Percentiles rank a stretch among this genome's conserved stretches.
These are phyloP conservation scores for Trichoderma asperelloides DNA, from an alignment of 495 filamentous ascomycete species.

Conservation along the genomic window DNA sequence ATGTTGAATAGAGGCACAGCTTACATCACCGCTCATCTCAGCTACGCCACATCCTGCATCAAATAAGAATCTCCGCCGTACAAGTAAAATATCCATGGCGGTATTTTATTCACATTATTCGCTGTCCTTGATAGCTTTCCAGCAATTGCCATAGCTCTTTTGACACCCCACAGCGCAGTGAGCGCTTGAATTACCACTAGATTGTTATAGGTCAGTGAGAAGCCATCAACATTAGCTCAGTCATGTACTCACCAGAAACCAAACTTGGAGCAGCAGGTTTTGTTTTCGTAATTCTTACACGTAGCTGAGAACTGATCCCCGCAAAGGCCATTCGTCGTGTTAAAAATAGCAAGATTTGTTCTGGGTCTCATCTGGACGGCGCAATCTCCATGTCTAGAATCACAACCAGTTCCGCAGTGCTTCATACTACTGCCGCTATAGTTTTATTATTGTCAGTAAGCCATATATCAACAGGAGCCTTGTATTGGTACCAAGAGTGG, in stretches of 20 bases:
- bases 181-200: not conserved
- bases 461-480: not conserved
- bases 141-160: not conserved
- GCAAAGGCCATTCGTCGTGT: slow-evolving; percentile 11
- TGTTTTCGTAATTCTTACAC: not conserved
- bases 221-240: not conserved
- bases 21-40: not conserved
- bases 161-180: not conserved
- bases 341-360: not conserved
- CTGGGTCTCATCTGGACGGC: not conserved
- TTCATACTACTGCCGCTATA: not conserved
- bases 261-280: slow-evolving; percentile 5
- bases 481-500: not conserved
- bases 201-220: not conserved
- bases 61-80: not conserved
- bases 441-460: not conserved
- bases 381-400: slow-evolving; percentile 22
- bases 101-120: not conserved
- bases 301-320: not conserved
- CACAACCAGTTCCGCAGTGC: slow-evolving; percentile 22
- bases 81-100: too few species aligned
- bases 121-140: not conserved
- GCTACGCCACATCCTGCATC: not conserved
- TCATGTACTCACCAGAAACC: slow-evolving; percentile 6
- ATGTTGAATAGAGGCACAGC: not conserved